Conservation (phyloP, 305 asterid species). For the Fraxinus xanthoxyloides region DNA sequence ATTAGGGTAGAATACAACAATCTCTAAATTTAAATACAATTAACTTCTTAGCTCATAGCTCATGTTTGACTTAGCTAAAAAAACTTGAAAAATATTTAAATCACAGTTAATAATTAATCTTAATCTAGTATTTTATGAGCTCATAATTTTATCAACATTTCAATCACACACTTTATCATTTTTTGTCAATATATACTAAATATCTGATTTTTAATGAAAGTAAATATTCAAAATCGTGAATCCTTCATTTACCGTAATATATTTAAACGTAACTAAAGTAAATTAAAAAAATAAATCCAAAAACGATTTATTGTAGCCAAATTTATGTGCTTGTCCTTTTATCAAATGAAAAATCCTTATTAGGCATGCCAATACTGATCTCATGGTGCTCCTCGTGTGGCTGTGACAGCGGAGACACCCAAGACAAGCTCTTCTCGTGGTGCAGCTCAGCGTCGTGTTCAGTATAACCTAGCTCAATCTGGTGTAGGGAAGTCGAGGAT, state of each 20-base stretch:
- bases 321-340: constrained; percentile 17
- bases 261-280: neutral
- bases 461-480: constrained; percentile 39
- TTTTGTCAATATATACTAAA: too few relatives aligned
- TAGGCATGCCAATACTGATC: constrained; percentile 25
- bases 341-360: constrained; percentile 56
- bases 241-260: neutral
- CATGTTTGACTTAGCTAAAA: too few relatives aligned
- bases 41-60: neutral
- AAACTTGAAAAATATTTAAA: too few relatives aligned
- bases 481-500: constrained; percentile 22
- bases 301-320: neutral
- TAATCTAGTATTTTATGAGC: too few relatives aligned
- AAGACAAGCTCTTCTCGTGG: constrained; percentile 28
- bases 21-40: neutral
- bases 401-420: constrained; percentile 40
- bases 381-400: constrained; percentile 29
- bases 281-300: too few relatives aligned
- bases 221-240: neutral
- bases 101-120: too few relatives aligned
- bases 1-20: neutral
- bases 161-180: too few relatives aligned
- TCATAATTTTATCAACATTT: too few relatives aligned
- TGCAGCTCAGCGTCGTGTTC: constrained; percentile 19
- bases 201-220: too few relatives aligned